Percentiles rank a stretch among this genome's conserved stretches.
Evolutionary conservation across 768 basidiomycete species (phyloP).

Genomic region (Leccinum ochraceum): DNA sequence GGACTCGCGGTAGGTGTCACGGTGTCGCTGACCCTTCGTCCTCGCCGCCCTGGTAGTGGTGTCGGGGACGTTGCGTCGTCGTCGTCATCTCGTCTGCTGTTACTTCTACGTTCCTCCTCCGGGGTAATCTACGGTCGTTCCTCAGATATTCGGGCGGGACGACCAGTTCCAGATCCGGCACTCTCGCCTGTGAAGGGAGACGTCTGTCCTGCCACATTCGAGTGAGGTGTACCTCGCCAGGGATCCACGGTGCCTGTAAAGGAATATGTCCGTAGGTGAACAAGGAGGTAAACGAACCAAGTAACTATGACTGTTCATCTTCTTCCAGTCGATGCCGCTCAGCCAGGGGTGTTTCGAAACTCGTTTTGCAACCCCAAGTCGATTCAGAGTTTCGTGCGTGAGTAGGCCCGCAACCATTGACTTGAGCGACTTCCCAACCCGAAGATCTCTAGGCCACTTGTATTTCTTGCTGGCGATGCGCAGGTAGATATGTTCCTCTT

Average conservation of each 20-base stretch:
- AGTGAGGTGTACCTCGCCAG: slow-evolving; percentile 25
- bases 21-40: too few relatives aligned
- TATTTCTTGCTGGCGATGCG: slow-evolving; percentile 32
- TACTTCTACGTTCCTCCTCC: not conserved
- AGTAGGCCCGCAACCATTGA: slow-evolving; percentile 46
- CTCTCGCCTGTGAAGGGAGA: slow-evolving; percentile 37
- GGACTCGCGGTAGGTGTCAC: too few relatives aligned
- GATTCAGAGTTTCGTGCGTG: slow-evolving; percentile 33
- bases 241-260: slow-evolving; percentile 46
- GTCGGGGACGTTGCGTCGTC: too few relatives aligned
- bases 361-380: slow-evolving; percentile 41
- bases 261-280: not conserved
- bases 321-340: slow-evolving; percentile 46
- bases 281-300: slow-evolving; percentile 38
- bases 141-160: slow-evolving; percentile 36
- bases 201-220: slow-evolving; percentile 40
- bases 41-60: too few relatives aligned
- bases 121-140: slow-evolving; percentile 39
- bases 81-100: not conserved
- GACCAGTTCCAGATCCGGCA: slow-evolving; percentile 43
- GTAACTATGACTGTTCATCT: slow-evolving; percentile 44
- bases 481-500: slow-evolving; percentile 6
- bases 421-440: slow-evolving; percentile 42
- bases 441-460: slow-evolving; percentile 40
- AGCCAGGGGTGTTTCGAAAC: slow-evolving; percentile 49